Evolutionary conservation across 2,329 filamentous ascomycete species (phyloP).

Genomic region (Alternaria angustiovoidea): DNA sequence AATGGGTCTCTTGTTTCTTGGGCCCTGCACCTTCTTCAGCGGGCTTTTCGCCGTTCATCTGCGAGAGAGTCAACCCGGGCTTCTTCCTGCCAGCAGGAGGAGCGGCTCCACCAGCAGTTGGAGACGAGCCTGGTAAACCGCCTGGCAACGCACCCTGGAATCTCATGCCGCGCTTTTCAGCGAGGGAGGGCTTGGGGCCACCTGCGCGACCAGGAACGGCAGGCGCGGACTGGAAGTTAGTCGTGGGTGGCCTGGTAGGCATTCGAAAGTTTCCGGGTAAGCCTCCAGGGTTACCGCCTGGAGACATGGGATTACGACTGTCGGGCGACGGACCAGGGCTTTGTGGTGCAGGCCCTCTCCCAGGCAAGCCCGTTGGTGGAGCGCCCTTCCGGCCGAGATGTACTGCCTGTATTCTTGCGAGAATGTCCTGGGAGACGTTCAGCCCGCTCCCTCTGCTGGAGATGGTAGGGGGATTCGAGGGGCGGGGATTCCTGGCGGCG

Average conservation of each 20-base stretch:
- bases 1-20: conserved; percentile 53
- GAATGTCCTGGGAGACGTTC: conserved; percentile 66
- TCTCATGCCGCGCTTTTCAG: conserved; percentile 71
- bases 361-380: conserved; percentile 49
- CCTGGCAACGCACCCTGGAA: conserved; percentile 68
- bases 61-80: conserved; percentile 55
- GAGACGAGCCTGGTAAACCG: conserved; percentile 55
- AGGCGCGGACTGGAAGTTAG: conserved; percentile 59
- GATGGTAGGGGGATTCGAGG: conserved; percentile 51
- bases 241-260: conserved; percentile 51
- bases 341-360: conserved; percentile 35
- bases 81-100: conserved; percentile 50
- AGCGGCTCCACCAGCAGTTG: conserved; percentile 51
- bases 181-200: conserved; percentile 67
- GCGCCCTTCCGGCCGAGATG: conserved; percentile 70
- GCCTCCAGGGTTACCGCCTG: conserved; percentile 46
- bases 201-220: conserved; percentile 57
- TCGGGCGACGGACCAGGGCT: conserved; percentile 35
- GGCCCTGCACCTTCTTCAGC: conserved; percentile 28
- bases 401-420: conserved; percentile 75
- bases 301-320: conserved; percentile 33
- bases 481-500: conserved; percentile 65
- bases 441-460: conserved; percentile 60
- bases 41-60: conserved; percentile 51
- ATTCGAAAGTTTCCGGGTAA: conserved; percentile 56